phyloP scores from a whole-genome alignment of 169 alveolate species.

The Babesia microti region DNA sequence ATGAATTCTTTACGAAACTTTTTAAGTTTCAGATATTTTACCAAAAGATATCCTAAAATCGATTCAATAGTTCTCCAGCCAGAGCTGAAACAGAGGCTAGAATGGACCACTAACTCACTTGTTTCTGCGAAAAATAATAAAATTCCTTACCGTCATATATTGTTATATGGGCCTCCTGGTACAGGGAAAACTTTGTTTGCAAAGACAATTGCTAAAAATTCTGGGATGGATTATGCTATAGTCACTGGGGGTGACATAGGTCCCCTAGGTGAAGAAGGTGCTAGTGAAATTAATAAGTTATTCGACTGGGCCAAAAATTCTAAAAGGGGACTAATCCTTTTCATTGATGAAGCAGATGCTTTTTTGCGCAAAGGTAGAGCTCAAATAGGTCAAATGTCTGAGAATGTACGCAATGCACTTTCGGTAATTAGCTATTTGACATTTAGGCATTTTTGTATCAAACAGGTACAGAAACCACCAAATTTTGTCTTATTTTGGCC shows the following conservation, averaged over 20 bases:
- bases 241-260: slow-evolving; percentile 96
- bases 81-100: slow-evolving; percentile 72
- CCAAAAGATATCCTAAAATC: slow-evolving; percentile 16
- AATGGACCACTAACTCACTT: slow-evolving; percentile 87
- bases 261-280: slow-evolving; percentile 88
- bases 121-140: slow-evolving; percentile 78
- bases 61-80: slow-evolving; percentile 78
- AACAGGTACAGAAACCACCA: slow-evolving; percentile 90
- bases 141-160: slow-evolving; percentile 81
- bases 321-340: slow-evolving; percentile 79
- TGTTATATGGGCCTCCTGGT: slow-evolving; percentile 92
- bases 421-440: slow-evolving; percentile 19
- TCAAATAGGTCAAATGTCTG: slow-evolving; percentile 70
- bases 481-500: slow-evolving; percentile 85
- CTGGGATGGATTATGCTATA: slow-evolving; percentile 88
- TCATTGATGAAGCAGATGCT: slow-evolving; percentile 98
- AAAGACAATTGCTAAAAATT: slow-evolving; percentile 75
- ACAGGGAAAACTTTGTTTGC: slow-evolving; percentile 91
- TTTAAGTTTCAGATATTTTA: neutral
- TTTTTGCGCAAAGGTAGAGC: slow-evolving; percentile 81
- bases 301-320: slow-evolving; percentile 89
- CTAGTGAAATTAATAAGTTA: slow-evolving; percentile 84
- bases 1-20: slow-evolving; percentile 18
- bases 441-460: slow-evolving; percentile 84
- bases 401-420: slow-evolving; percentile 79